phyloP scores from a whole-genome alignment of 495 filamentous ascomycete genomes.

The Rusavskia elegans region DNA sequence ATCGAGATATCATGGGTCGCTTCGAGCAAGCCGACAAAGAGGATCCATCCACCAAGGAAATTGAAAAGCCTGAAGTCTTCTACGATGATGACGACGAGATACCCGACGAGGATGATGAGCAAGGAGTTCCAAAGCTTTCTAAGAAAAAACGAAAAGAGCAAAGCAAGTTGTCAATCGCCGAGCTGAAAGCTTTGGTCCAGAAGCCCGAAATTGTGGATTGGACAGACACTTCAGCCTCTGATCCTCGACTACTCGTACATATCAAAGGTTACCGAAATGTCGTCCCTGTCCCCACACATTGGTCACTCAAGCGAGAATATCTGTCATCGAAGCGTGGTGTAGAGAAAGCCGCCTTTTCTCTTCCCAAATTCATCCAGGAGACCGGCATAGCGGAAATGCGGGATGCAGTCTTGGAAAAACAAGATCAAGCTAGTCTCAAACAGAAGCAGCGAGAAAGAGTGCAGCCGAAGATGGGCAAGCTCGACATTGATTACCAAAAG shows the following conservation, averaged over 20 bases:
- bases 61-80: conserved; percentile 75
- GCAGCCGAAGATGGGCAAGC: conserved; percentile 87
- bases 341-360: conserved; percentile 80
- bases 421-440: conserved; percentile 76
- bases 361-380: conserved; percentile 95
- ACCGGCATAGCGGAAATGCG: conserved; percentile 97
- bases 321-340: conserved; percentile 90
- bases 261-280: conserved; percentile 94
- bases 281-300: conserved; percentile 84
- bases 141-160: conserved; percentile 87
- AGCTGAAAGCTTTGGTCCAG: conserved; percentile 79
- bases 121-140: conserved; percentile 49
- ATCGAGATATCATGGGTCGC: conserved; percentile 60
- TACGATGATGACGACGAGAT: conserved; percentile 79
- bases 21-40: conserved; percentile 48
- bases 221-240: conserved; percentile 87
- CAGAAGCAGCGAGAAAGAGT: conserved; percentile 93
- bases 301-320: conserved; percentile 92
- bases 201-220: conserved; percentile 94
- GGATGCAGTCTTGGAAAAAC: conserved; percentile 89
- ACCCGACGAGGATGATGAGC: conserved; percentile 63
- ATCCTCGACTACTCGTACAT: conserved; percentile 78
- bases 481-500: conserved; percentile 97
- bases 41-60: conserved; percentile 43
- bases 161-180: conserved; percentile 85